These are phyloP conservation scores for Fonsecaea pedrosoi DNA, from an alignment of 2,329 filamentous ascomycete species.

Conservation along the genomic window DNA sequence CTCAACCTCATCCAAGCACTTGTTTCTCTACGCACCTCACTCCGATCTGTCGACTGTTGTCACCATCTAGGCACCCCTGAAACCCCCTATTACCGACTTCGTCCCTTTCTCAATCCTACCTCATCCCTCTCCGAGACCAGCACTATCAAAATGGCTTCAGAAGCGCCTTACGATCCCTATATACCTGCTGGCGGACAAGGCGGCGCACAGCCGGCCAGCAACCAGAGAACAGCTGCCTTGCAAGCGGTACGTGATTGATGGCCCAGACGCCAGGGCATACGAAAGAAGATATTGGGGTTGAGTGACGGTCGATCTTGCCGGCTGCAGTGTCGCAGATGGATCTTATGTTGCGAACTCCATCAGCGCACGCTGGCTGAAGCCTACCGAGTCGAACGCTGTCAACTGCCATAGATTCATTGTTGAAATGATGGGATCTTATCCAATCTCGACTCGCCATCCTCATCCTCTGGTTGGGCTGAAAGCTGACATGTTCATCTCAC, in stretches of 20 bases:
- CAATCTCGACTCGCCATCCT: neutral
- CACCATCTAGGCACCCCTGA: conserved; percentile 1
- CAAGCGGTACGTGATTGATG: conserved; percentile 73
- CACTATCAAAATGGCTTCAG: conserved; percentile 58
- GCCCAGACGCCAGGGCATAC: neutral
- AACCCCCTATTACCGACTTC: neutral
- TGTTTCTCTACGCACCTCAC: conserved; percentile 6
- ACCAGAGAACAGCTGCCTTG: conserved; percentile 73
- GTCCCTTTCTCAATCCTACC: conserved; percentile 16
- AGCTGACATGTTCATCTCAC: conserved; percentile 29
- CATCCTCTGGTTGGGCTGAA: neutral
- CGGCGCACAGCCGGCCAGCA: conserved; percentile 54
- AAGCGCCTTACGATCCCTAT: conserved; percentile 84
- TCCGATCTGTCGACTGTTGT: neutral
- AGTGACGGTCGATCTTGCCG: conserved; percentile 6
- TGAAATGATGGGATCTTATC: neutral
- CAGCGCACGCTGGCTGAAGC: neutral
- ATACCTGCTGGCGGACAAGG: conserved; percentile 70
- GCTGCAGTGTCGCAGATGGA: conserved; percentile 24
- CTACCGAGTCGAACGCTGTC: neutral
- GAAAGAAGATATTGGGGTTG: conserved; percentile 2
- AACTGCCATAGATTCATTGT: neutral
- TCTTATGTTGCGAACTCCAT: neutral
- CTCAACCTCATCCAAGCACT: conserved; percentile 13
- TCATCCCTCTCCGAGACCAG: conserved; percentile 5